These are phyloP conservation scores for Helianthus tuberosus DNA, from an alignment of 129 eudicot species.

Conservation along the genomic window DNA sequence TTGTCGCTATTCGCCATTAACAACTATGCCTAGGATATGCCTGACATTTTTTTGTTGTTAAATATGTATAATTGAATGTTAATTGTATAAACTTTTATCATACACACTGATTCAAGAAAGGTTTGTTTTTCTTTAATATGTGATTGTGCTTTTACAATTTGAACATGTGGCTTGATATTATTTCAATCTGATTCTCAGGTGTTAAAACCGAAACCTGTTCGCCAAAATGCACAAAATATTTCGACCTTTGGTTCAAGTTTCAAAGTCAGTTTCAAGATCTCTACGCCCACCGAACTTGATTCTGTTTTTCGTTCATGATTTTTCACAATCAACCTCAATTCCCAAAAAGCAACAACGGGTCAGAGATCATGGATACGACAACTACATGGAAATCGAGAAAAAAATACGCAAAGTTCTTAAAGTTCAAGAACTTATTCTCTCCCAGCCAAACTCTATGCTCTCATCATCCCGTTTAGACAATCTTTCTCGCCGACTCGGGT, in stretches of 20 bases:
- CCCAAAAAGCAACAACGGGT: constrained; percentile 76
- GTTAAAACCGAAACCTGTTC: too few relatives aligned
- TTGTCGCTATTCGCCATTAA: too few relatives aligned
- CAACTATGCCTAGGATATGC: too few relatives aligned
- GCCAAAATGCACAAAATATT: constrained; percentile 10
- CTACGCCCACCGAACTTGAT: background rate
- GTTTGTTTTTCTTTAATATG: too few relatives aligned
- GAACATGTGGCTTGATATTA: too few relatives aligned
- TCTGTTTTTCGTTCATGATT: constrained; percentile 29
- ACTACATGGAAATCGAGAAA: constrained; percentile 93
- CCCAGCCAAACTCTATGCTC: constrained; percentile 66
- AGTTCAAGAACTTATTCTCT: constrained; percentile 72
- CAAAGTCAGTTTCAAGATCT: constrained; percentile 11
- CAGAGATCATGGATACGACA: constrained; percentile 80
- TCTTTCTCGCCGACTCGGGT: constrained; percentile 68
- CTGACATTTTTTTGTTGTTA: too few relatives aligned
- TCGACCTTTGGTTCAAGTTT: constrained; percentile 20
- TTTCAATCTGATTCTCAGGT: too few relatives aligned
- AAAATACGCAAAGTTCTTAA: constrained; percentile 79
- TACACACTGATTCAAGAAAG: too few relatives aligned
- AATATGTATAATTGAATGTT: too few relatives aligned
- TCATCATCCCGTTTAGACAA: constrained; percentile 74
- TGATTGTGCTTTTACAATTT: too few relatives aligned
- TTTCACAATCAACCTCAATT: constrained; percentile 83
- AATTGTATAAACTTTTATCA: too few relatives aligned